A percentile compares a stretch with the other conserved stretches of the same genome.
Evolutionary conservation across 1,139 yeast species (phyloP).

Genomic region (Blastobotrys arbuscula): DNA sequence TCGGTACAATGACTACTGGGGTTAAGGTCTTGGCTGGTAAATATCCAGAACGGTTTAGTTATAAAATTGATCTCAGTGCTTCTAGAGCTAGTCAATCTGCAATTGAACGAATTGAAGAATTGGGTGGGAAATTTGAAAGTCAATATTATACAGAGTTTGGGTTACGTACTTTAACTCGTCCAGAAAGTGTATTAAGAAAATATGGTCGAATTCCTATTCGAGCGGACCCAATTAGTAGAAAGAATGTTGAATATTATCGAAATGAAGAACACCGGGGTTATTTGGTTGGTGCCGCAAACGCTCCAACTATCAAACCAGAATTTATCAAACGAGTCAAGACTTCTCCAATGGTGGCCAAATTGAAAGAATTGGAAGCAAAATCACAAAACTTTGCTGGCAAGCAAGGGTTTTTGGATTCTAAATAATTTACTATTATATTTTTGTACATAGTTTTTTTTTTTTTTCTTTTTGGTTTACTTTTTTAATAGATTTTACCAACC

Average conservation of each 20-base stretch:
- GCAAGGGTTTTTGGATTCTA: constrained; percentile 10
- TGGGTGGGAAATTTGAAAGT: constrained; percentile 71
- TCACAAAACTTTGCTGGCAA: constrained; percentile 13
- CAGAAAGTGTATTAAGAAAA: constrained; percentile 59
- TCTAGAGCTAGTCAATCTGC: constrained; percentile 74
- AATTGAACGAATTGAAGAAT: constrained; percentile 60
- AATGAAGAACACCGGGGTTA: constrained; percentile 72
- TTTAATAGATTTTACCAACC: constrained; percentile 23
- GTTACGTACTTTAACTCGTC: constrained; percentile 69
- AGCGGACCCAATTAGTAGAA: constrained; percentile 80
- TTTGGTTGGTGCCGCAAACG: constrained; percentile 39
- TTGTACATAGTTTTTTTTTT: background rate
- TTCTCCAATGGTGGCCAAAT: constrained; percentile 29
- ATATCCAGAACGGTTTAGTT: constrained; percentile 45
- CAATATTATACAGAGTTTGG: constrained; percentile 62
- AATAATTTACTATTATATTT: background rate
- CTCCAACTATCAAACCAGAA: constrained; percentile 31
- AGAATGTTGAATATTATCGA: constrained; percentile 75
- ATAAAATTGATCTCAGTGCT: constrained; percentile 63
- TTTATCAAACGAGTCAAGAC: constrained; percentile 24
- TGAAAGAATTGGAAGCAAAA: constrained; percentile 23
- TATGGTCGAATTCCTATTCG: constrained; percentile 78
- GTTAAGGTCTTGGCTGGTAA: constrained; percentile 76
- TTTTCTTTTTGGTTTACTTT: background rate
- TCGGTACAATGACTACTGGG: constrained; percentile 68